Percentiles rank a stretch among this genome's conserved stretches.
phyloP scores from a whole-genome alignment of 768 basidiomycete genomes.

The Leucocoprinus birnbaumii region DNA sequence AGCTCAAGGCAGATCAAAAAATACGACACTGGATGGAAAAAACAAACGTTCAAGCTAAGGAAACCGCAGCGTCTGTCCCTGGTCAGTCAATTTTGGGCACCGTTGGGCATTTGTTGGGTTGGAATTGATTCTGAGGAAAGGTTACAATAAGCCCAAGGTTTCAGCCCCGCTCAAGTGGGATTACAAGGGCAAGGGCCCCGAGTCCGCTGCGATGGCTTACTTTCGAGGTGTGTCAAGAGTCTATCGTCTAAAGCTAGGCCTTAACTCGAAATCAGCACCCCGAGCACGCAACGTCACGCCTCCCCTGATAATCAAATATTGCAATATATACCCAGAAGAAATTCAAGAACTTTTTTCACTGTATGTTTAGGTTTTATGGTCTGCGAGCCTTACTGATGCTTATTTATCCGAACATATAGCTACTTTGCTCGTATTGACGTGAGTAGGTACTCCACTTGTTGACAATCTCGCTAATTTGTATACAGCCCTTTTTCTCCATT shows the following conservation, averaged over 20 bases:
- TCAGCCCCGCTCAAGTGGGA: slow-evolving; percentile 17
- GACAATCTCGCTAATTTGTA: neutral
- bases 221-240: slow-evolving; percentile 28
- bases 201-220: slow-evolving; percentile 30
- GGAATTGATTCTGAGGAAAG: no score
- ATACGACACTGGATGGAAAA: slow-evolving; percentile 40
- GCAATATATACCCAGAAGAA: slow-evolving; percentile 47
- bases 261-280: slow-evolving; percentile 14
- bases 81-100: no score
- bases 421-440: slow-evolving; percentile 56
- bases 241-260: slow-evolving; percentile 2
- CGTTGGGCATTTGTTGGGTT: no score
- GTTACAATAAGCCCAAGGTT: neutral
- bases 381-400: neutral
- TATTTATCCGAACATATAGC: slow-evolving; percentile 23
- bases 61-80: no score
- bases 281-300: slow-evolving; percentile 20
- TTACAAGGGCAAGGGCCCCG: slow-evolving; percentile 31
- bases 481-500: slow-evolving; percentile 54
- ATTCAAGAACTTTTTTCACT: slow-evolving; percentile 49
- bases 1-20: slow-evolving; percentile 34
- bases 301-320: slow-evolving; percentile 46
- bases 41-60: slow-evolving; percentile 18
- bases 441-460: slow-evolving; percentile 16
- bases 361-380: slow-evolving; percentile 27